Evolutionary conservation across 306 rosid genomes (phyloP), one percentile per base, ranked within the genome.

Genomic region (Morella rubra): DNA sequence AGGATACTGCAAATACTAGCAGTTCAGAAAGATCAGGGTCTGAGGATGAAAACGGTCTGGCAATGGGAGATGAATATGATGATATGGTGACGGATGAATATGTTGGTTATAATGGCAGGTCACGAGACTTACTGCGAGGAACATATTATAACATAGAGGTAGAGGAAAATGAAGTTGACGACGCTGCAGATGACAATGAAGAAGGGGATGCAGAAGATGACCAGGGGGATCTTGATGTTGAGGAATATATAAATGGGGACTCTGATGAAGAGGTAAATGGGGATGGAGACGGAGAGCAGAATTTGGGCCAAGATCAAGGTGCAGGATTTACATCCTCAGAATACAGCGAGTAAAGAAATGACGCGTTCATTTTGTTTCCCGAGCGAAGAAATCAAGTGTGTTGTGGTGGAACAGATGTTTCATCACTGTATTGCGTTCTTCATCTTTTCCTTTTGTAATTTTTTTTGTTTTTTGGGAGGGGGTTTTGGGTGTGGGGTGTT

Each of bases 1-100:
- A 81, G 80, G 80, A 52, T 51, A 69, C 83, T 0, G 81, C 41
- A 49, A 83, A 75, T 72, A 80, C 79, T n/a, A 77, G 86, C 69
- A 77, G 68, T 77, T 79, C 87, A 3, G 90, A 69, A 10, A 86
- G 75, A 82, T 78, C 89, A 7, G 84, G 81, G 69, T 82, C 58
- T 44, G 87, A 77, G 52, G 87, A 79, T 72, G 85, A 81, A 81
- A 79, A 71, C 79, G 84, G 62, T 69, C 80, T 74, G 74, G 87
- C 72, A 52, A 83, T 82, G 5, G 79, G 76, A 40, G 77, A 76
- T 13, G 85, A 82, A 73, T 82, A 58, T 70, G 87, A 84, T 71
- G 76, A 84, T 77, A 53, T 77, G 73, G 62, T 37, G n/a, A 71
- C 77, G 51, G 85, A 80, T 74, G 84, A 73, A 44, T 78, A 44